Conservation (phyloP, 108 stramenopile genomes). For the Pelagomonas calceolata region DNA sequence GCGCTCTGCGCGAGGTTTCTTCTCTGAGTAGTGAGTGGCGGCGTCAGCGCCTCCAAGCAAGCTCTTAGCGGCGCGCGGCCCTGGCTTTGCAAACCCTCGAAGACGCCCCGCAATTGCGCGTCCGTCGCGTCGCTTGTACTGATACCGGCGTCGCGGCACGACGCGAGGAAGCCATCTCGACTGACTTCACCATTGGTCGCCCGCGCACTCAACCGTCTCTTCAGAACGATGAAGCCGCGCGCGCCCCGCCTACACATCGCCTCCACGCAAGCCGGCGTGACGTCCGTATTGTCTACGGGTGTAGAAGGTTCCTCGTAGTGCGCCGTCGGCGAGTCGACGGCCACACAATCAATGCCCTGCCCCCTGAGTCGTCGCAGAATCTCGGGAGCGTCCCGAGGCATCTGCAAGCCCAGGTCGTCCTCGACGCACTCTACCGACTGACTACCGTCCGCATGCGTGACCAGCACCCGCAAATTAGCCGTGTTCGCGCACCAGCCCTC, state of each 20-base stretch:
- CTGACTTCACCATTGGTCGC: not conserved
- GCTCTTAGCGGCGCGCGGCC: not conserved
- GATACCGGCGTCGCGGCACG: not conserved
- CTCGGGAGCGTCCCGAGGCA: conserved; percentile 3
- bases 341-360: conserved; percentile 14
- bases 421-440: conserved; percentile 41
- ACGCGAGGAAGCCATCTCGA: not conserved
- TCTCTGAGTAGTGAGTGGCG: conserved; percentile 5
- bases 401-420: conserved; percentile 1
- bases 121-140: not conserved
- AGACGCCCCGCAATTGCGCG: conserved; percentile 4
- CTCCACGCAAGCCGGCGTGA: not conserved
- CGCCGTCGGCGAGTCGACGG: no score
- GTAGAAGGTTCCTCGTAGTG: no score
- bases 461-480: conserved; percentile 35
- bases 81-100: not conserved
- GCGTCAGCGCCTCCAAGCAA: not conserved
- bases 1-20: conserved; percentile 16
- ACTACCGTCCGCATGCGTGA: conserved; percentile 35
- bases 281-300: no score
- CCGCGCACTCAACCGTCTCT: not conserved
- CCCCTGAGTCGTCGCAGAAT: conserved; percentile 10
- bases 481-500: conserved; percentile 30
- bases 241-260: conserved; percentile 6
- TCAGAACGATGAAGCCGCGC: conserved; percentile 10